phyloP scores from a whole-genome alignment of 495 filamentous ascomycete species.

The Penicillium fimorum region DNA sequence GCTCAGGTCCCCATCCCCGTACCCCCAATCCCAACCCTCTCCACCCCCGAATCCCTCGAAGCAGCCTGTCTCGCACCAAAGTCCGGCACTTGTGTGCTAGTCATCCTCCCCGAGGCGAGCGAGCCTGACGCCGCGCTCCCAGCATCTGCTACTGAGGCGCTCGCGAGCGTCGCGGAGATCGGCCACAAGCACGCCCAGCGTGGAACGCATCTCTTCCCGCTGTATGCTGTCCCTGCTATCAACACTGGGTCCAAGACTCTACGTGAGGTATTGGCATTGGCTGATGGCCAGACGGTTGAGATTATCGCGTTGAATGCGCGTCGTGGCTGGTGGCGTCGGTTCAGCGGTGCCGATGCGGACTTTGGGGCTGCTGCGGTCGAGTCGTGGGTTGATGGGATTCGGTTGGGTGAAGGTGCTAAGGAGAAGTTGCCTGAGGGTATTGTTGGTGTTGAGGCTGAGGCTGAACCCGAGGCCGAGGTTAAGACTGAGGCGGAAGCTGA shows the following conservation, averaged over 20 bases:
- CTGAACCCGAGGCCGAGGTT: constrained; percentile 14
- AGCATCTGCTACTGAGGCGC: constrained; percentile 48
- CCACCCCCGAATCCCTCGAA: constrained; percentile 57
- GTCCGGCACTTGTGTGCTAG: constrained; percentile 82
- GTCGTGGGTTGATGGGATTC: constrained; percentile 82
- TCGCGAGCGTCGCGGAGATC: constrained; percentile 70
- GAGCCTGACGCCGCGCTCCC: constrained; percentile 48
- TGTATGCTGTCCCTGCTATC: constrained; percentile 67
- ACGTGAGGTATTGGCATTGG: constrained; percentile 60
- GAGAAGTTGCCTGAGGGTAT: constrained; percentile 75
- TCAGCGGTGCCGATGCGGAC: constrained; percentile 48
- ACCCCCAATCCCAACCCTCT: constrained; percentile 51
- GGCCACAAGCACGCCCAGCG: constrained; percentile 67
- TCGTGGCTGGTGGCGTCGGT: constrained; percentile 80
- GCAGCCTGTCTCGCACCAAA: constrained; percentile 71
- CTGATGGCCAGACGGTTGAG: constrained; percentile 46
- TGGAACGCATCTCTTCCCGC: constrained; percentile 72
- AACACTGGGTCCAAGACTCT: constrained; percentile 59
- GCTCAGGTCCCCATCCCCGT: constrained; percentile 40
- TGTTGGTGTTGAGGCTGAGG: constrained; percentile 48
- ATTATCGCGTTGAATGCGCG: constrained; percentile 81
- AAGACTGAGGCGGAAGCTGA: constrained; percentile 42
- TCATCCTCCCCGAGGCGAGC: constrained; percentile 60
- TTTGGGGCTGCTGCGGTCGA: constrained; percentile 64
- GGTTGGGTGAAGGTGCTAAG: constrained; percentile 80